Percentiles rank a stretch among this genome's conserved stretches.
Evolutionary conservation across 257 asterid species (phyloP).

Genomic region (Solanum chilense): DNA sequence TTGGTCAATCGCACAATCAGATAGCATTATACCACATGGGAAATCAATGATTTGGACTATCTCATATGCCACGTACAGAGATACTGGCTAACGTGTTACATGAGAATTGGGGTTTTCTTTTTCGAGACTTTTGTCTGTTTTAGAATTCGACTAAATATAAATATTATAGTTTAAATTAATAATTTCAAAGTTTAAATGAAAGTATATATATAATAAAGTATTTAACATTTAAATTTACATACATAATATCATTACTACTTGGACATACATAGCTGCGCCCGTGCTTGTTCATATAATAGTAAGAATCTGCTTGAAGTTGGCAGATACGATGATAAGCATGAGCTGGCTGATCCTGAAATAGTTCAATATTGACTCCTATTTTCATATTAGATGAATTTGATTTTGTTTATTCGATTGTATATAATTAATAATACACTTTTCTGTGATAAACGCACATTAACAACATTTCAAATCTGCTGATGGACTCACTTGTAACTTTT

Average conservation of each 20-base stretch:
- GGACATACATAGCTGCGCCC: not conserved
- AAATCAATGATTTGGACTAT: not conserved
- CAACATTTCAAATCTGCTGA: not conserved
- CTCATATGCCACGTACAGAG: not conserved
- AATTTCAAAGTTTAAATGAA: too few species aligned
- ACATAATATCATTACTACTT: not conserved
- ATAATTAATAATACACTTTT: too few species aligned
- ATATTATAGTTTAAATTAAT: too few species aligned
- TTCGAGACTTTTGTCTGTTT: accelerated
- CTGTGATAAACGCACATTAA: not conserved
- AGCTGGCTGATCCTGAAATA: not conserved
- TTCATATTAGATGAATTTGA: not conserved
- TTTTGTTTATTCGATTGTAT: not conserved
- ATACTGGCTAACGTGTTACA: not conserved
- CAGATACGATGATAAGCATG: not conserved
- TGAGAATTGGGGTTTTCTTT: not conserved
- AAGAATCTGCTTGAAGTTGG: not conserved
- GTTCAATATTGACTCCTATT: not conserved
- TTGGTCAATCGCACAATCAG: not conserved
- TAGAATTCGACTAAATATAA: not conserved
- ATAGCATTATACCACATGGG: not conserved
- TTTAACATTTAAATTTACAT: too few species aligned
- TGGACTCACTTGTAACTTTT: not conserved
- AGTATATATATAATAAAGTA: too few species aligned
- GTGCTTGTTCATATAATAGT: not conserved